Evolutionary conservation across 805 yeast species (phyloP).

Genomic region (Kuraishia borneana): DNA sequence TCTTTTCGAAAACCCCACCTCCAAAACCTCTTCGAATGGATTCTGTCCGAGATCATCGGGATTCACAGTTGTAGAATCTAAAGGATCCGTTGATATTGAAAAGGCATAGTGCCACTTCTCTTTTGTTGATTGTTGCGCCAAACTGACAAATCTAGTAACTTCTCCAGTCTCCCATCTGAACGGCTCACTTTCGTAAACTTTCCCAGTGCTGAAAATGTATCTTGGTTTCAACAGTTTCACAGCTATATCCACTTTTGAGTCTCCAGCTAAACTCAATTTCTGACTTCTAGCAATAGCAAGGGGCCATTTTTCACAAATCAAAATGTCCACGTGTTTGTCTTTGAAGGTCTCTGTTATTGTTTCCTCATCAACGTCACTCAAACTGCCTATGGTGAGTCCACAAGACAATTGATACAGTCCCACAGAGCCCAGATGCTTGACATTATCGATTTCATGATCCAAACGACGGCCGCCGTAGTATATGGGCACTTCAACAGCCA

Average conservation of each 20-base stretch:
- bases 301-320: conserved; percentile 57
- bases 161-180: conserved; percentile 42
- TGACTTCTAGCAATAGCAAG: conserved; percentile 32
- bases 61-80: conserved; percentile 10
- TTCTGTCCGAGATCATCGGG: conserved; percentile 13
- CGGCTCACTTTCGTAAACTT: conserved; percentile 43
- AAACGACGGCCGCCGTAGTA: conserved; percentile 14
- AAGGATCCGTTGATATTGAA: conserved; percentile 21
- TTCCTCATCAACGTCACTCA: conserved; percentile 14
- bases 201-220: conserved; percentile 56
- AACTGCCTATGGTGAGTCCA: conserved; percentile 28
- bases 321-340: conserved; percentile 33
- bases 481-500: conserved; percentile 8
- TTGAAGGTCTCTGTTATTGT: conserved; percentile 7
- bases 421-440: conserved; percentile 20
- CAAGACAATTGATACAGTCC: conserved; percentile 28
- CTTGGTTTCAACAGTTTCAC: conserved; percentile 39
- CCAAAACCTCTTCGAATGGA: conserved; percentile 15
- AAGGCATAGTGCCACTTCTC: conserved; percentile 75
- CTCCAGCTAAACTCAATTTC: conserved; percentile 31
- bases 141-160: conserved; percentile 52
- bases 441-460: conserved; percentile 10
- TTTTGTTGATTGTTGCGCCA: conserved; percentile 45
- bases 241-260: conserved; percentile 31
- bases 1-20: conserved; percentile 13